Percentiles rank a stretch among this genome's conserved stretches.
Conservation (phyloP, 164 flowering plant species). For the Annona cherimola region DNA sequence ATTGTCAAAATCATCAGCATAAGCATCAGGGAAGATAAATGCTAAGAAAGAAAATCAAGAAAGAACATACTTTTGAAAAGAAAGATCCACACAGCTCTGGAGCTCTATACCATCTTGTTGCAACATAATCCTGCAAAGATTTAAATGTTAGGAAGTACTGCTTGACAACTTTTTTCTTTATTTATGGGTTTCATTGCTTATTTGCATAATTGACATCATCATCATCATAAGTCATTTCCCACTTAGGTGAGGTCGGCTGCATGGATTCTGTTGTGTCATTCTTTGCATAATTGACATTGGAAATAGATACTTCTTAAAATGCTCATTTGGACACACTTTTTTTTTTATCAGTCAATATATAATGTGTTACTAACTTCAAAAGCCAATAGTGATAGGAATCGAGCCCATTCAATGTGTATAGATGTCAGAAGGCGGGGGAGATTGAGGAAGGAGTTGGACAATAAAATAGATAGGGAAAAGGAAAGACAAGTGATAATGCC, state of each 20-base stretch:
- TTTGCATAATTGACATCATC: no score
- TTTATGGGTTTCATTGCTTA: no score
- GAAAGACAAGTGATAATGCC: not conserved
- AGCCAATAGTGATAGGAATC: no score
- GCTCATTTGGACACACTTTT: no score
- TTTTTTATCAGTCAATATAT: no score
- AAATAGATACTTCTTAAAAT: no score
- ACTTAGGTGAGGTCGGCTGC: no score
- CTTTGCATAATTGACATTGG: no score
- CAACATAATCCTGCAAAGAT: conserved; percentile 79
- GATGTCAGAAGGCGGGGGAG: not conserved
- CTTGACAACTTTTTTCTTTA: no score
- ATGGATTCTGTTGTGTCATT: no score
- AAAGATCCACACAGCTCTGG: conserved; percentile 97
- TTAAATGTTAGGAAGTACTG: not conserved
- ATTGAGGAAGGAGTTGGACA: not conserved
- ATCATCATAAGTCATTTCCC: no score
- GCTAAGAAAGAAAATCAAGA: not conserved
- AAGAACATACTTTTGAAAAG: conserved; percentile 73
- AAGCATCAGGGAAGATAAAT: not conserved
- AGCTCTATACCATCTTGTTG: conserved; percentile 98
- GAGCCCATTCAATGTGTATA: not conserved
- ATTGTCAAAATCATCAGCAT: not conserved
- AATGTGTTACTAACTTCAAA: no score
- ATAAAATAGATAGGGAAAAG: not conserved